A percentile compares a stretch with the other conserved stretches of the same genome.
phyloP scores from a whole-genome alignment of 805 yeast genomes.

The Saccharomyces kudriavzevii region DNA sequence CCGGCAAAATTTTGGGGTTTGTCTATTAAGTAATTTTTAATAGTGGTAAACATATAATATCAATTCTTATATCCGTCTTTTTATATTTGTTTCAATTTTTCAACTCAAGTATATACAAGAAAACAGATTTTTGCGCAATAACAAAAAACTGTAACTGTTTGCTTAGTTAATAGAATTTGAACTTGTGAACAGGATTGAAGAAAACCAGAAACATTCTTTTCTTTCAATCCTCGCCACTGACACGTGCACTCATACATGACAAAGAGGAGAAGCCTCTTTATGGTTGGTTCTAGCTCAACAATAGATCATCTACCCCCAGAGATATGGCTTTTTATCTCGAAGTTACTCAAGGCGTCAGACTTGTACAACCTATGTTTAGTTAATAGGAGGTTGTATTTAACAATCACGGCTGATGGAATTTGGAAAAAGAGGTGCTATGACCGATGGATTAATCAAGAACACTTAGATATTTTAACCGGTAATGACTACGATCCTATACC shows the following conservation, averaged over 20 bases:
- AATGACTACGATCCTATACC: not conserved
- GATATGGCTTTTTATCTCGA: not conserved
- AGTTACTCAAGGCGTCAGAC: not conserved
- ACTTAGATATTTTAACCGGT: not conserved
- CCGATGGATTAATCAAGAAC: not conserved
- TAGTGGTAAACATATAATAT: not conserved
- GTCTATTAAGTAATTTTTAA: constrained; percentile 53
- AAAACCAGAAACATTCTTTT: not conserved
- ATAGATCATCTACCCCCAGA: not conserved
- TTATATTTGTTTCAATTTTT: not conserved
- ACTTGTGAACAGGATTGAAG: not conserved
- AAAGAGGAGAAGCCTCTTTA: not conserved
- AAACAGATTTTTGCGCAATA: not conserved
- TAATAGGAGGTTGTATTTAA: not conserved
- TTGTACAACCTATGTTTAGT: not conserved
- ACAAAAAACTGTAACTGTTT: not conserved
- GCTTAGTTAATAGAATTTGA: not conserved
- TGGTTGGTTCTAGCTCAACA: not conserved
- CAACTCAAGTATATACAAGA: not conserved
- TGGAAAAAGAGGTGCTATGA: not conserved
- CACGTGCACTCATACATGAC: not conserved
- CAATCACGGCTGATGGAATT: not conserved
- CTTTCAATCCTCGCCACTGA: not conserved
- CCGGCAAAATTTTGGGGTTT: constrained; percentile 97
- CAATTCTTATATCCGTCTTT: not conserved